Base-by-base conservation (phyloP, 2,329 filamentous ascomycete genomes). In the Alternaria tenuissima region DNA sequence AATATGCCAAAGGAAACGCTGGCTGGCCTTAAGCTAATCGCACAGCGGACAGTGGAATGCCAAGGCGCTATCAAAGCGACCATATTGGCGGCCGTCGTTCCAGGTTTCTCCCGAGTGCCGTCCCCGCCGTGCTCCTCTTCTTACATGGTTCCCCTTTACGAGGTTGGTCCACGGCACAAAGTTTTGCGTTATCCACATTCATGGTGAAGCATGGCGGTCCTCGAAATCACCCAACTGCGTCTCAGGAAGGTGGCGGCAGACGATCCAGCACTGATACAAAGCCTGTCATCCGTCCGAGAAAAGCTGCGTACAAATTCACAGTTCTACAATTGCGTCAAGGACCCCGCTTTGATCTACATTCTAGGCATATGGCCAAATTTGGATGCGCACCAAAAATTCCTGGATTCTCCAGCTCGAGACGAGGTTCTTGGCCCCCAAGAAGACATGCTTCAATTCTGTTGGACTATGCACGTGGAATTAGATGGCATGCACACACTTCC, bases 291-390 rank as follows among this genome's bases (percentile, higher is more conserved):
- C 9, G 71, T 70, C 44, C 73, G 72, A 62, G 63, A 54, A 38
- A 68, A 61, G 51, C 57, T 75, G 53, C 62, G 71, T 14, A 75
- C 65, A 34, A 68, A 67, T 34, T 74, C 73, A 9, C 64, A 62
- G 32, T 75, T 75, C 62, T 75, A 74, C 66, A 63, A 54, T 54
- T 74, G 71, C 65, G 63, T 73, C 60, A 59, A 75, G 53, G 71
- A 74, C 47, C 61, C 72, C 52, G 57, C 63, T 34, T 53, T 71
- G 46, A 56, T 75, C 51, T 76, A 70, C 66, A 74, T 76, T 69
- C 61, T 75, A 52, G 74, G 75, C 12, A 55, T 74, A 48, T 77
- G 73, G 73, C 67, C 66, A 49, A 68, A 55, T 54, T 63, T 76
- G 47, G 61, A 71, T 30, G 69, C 72, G 1, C 73, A 76, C 61